phyloP scores from a whole-genome alignment of 1,139 yeast genomes.

The Zygosaccharomyces sapae region DNA sequence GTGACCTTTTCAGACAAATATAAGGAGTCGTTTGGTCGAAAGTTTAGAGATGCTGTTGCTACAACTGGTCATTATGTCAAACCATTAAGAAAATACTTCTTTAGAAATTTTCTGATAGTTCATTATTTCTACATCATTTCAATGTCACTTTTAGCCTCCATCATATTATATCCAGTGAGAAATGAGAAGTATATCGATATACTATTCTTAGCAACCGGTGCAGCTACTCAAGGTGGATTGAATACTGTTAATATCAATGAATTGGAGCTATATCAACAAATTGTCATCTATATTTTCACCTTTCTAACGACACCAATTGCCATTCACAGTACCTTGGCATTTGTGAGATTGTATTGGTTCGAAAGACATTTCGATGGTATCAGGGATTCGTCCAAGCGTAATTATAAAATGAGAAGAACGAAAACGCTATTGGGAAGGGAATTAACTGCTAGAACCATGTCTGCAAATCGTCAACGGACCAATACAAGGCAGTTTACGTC shows the following conservation, averaged over 20 bases:
- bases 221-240: constrained; percentile 88
- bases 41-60: constrained; percentile 38
- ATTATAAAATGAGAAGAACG: constrained; percentile 74
- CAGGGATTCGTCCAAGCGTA: constrained; percentile 64
- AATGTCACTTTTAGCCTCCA: constrained; percentile 59
- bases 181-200: constrained; percentile 72
- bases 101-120: constrained; percentile 73
- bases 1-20: constrained; percentile 26
- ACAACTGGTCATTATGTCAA: constrained; percentile 33
- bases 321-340: constrained; percentile 74
- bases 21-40: constrained; percentile 40
- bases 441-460: constrained; percentile 52
- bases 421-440: constrained; percentile 48
- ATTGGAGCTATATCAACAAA: constrained; percentile 70
- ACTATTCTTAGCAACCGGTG: constrained; percentile 68
- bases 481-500: constrained; percentile 6
- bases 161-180: constrained; percentile 68
- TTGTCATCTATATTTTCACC: constrained; percentile 55
- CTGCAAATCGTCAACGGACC: constrained; percentile 25
- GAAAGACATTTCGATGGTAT: constrained; percentile 84
- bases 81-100: constrained; percentile 49
- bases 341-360: constrained; percentile 84
- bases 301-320: constrained; percentile 80
- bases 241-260: constrained; percentile 68
- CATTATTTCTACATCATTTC: constrained; percentile 65